Evolutionary conservation across 2,329 filamentous ascomycete species (phyloP), one percentile per base, ranked within the genome.

Genomic region (Exophiala xenobiotica): DNA sequence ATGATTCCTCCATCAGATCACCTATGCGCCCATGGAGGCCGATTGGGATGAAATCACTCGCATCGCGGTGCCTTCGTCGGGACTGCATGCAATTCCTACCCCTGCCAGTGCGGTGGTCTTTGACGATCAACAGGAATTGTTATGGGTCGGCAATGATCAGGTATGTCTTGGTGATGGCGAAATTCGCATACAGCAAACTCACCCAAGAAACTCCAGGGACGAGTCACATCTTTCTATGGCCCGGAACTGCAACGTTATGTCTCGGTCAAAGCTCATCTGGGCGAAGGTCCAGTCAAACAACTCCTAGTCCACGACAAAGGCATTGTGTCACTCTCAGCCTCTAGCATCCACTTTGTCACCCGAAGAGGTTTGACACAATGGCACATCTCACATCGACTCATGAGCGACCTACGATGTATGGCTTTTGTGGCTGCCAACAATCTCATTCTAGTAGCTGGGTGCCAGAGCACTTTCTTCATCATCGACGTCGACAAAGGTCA

Each of bases 121-220:
- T 70, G 93, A 99, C 69, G 87, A 86, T 51, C 78, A 80, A 31
- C 87, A 96, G 68, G 93, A 99, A 69, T 79, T 99, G 27, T 73
- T 99, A 46, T 99, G 95, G 93, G 83, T 85, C 2, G 95, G 91
- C 40, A 95, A 93, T 69, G 88, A 93, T 74, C 89, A 85, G 77
- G 89, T 93, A 77, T 75, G 81, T 70, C n/a, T n/a, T n/a, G n/a
- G n/a, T n/a, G n/a, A n/a, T n/a, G n/a, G n/a, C n/a, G n/a, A n/a
- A n/a, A n/a, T n/a, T n/a, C n/a, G n/a, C n/a, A n/a, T n/a, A n/a
- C n/a, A n/a, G n/a, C n/a, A n/a, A n/a, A n/a, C n/a, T n/a, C n/a
- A n/a, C n/a, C n/a, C n/a, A n/a, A n/a, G n/a, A n/a, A n/a, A n/a
- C 23, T 61, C n/a, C n/a, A 96, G 89, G 93, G 93, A 56, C 85